These are phyloP conservation scores for Cladophialophora chaetospira DNA, from an alignment of 2,329 filamentous ascomycete species.

Conservation along the genomic window DNA sequence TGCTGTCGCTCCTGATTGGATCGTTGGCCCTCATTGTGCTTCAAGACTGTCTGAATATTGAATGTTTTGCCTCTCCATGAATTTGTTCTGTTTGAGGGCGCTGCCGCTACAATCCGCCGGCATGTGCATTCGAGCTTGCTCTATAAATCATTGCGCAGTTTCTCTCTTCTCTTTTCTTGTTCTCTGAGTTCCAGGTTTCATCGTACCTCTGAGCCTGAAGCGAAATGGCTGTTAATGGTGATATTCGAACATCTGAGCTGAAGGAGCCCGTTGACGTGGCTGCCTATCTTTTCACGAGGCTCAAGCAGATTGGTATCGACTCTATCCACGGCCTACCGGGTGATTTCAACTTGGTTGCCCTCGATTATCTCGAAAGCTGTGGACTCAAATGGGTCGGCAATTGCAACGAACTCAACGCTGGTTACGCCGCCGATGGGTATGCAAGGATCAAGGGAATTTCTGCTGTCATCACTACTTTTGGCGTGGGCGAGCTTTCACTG, in stretches of 20 bases:
- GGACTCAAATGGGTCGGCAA: conserved; percentile 63
- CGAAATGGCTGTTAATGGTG: conserved; percentile 27
- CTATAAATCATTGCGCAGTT: neutral
- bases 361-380: conserved; percentile 59
- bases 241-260: conserved; percentile 49
- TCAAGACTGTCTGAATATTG: too few relatives aligned
- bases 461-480: conserved; percentile 57
- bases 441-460: conserved; percentile 57
- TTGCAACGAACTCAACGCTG: conserved; percentile 64
- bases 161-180: neutral
- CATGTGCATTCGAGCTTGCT: neutral
- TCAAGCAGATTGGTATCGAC: conserved; percentile 53
- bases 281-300: conserved; percentile 54
- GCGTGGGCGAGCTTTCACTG: conserved; percentile 54
- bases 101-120: neutral
- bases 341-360: conserved; percentile 47
- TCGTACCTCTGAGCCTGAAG: neutral
- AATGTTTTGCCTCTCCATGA: too few relatives aligned
- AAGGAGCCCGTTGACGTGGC: conserved; percentile 49
- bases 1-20: neutral
- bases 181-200: neutral
- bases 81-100: too few relatives aligned
- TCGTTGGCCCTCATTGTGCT: too few relatives aligned
- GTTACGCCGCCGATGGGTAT: conserved; percentile 80
- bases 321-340: conserved; percentile 57